Evolutionary conservation across 2,329 filamentous ascomycete species (phyloP), one percentile per base, ranked within the genome.

Genomic region (Colletotrichum aenigma): DNA sequence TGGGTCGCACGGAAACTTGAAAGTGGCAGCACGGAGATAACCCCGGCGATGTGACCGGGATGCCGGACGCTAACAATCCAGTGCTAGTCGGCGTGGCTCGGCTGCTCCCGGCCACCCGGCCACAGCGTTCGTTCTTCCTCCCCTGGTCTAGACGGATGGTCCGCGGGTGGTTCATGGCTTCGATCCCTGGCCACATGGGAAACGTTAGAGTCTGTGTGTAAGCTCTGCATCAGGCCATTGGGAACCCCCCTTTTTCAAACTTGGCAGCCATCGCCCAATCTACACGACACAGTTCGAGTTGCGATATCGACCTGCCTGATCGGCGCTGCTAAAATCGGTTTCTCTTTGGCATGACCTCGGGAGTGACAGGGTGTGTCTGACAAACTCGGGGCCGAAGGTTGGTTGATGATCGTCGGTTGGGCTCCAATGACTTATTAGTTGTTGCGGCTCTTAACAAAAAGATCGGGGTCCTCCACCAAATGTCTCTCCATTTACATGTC

Each of bases 91-190:
- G 65, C 30, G 58, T 65, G 32, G 24, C 34, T 74, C 65, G 65
- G 74, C 70, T 61, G 70, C 74, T 74, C 58, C 70, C 70, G 58
- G 69, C 24, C 72, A 48, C 34, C 32, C 26, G 55, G 66, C 43
- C 43, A 18, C 56, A 38, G n/a, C 28, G 26, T 58, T 24, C 55
- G 26, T 56, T 38, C 30, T 16, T 43, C 24, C 36, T 13, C 66
- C 62, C 32, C 52, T 18, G 52, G 38, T 24, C 9, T 55, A 15
- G 55, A n/a, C 43, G 43, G 43, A 24, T 56, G 32, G 12, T 32
- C 24, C 15, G 43, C 43, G n/a, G 43, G n/a, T 52, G 43, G 43
- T 52, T 52, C 16, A 15, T 16, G 52, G 21, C 21, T 58, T 64
- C 15, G 26, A 32, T 32, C 48, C 21, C 7, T 5, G 30, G 21